A percentile compares a stretch with the other conserved stretches of the same genome.
phyloP scores from a whole-genome alignment of 169 alveolate genomes.

The Eimeria sp. region DNA sequence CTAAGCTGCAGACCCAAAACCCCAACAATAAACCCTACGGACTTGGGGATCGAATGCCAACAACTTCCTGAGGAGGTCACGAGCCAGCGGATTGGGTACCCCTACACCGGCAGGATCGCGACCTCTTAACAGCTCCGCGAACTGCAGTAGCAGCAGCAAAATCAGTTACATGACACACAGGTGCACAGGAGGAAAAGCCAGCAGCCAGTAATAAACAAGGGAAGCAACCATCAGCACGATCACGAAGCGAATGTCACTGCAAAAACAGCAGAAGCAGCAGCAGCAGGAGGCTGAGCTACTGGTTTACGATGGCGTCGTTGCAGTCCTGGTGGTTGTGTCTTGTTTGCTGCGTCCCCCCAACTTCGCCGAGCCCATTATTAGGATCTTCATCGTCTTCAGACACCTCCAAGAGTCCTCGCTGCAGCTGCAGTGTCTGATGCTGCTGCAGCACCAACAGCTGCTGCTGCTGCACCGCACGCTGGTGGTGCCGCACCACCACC shows the following conservation, averaged over 20 bases:
- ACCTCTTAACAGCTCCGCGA: conserved; percentile 23
- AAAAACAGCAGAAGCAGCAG: background rate
- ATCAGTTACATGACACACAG: background rate
- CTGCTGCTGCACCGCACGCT: no score
- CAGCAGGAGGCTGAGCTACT: background rate
- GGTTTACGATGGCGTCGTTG: background rate
- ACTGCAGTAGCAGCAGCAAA: conserved; percentile 11
- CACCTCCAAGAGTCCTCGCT: background rate
- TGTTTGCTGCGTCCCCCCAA: background rate
- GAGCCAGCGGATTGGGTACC: conserved; percentile 60
- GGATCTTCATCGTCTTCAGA: background rate
- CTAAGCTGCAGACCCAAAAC: no score
- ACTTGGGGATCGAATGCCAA: conserved; percentile 70
- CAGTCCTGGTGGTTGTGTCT: conserved; percentile 1
- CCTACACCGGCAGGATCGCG: conserved; percentile 60
- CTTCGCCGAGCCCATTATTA: background rate
- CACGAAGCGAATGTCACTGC: background rate
- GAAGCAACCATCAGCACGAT: background rate
- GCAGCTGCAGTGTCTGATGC: conserved; percentile 32
- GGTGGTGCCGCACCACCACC: background rate
- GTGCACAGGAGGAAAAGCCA: background rate
- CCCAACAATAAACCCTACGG: background rate
- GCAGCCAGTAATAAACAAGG: background rate
- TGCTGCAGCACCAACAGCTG: background rate
- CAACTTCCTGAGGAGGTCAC: conserved; percentile 52